These are phyloP conservation scores for Suillus fuscotomentosus DNA, from an alignment of 768 basidiomycete genomes.

Conservation along the genomic window DNA sequence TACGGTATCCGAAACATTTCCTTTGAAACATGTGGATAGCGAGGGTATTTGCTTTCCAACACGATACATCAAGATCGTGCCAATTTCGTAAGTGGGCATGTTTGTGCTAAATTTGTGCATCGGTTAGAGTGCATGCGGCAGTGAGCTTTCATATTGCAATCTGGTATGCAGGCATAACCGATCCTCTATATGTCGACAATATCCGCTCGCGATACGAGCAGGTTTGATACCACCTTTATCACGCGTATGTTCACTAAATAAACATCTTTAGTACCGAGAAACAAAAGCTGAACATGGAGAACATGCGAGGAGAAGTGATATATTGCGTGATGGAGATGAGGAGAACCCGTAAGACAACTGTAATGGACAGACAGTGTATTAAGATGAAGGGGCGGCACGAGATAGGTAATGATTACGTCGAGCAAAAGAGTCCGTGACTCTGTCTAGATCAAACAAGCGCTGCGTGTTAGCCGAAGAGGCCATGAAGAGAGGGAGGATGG, in stretches of 20 bases:
- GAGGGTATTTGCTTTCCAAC: conserved; percentile 60
- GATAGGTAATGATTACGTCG: too few species aligned
- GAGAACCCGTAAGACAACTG: too few species aligned
- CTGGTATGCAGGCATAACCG: conserved; percentile 68
- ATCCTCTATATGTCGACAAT: conserved; percentile 54
- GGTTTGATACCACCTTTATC: conserved; percentile 38
- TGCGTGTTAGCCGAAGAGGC: too few species aligned
- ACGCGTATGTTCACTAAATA: background rate
- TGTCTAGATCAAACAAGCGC: too few species aligned
- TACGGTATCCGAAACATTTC: conserved; percentile 58
- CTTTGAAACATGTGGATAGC: conserved; percentile 53
- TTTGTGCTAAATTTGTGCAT: background rate
- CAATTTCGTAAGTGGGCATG: conserved; percentile 56
- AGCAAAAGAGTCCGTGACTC: too few species aligned
- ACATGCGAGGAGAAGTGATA: too few species aligned
- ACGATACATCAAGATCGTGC: conserved; percentile 71
- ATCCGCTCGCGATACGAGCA: conserved; percentile 57
- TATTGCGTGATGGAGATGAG: too few species aligned
- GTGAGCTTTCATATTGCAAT: conserved; percentile 77
- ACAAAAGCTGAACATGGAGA: conserved; percentile 16
- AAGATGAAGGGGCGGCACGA: too few species aligned
- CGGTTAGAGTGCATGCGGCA: conserved; percentile 54
- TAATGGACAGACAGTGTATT: too few species aligned
- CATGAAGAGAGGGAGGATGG: too few species aligned
- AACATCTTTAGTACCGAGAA: conserved; percentile 58